Evolutionary conservation across 495 filamentous ascomycete species (phyloP).

Genomic region (Amphirosellinia nigrospora): DNA sequence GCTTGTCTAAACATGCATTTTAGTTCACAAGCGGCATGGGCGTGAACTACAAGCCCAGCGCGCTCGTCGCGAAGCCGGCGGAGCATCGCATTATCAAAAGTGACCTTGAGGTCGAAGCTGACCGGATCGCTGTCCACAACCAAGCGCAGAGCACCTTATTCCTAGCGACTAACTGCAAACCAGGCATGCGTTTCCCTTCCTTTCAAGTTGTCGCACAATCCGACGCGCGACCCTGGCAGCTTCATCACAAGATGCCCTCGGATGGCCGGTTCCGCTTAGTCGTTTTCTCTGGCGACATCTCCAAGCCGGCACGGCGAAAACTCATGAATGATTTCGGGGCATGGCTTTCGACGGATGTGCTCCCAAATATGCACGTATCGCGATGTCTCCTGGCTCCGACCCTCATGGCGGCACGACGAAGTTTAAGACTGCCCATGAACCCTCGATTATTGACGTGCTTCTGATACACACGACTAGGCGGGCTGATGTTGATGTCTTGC

Average conservation of each 20-base stretch:
- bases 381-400: conserved; percentile 25
- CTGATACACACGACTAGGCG: conserved; percentile 61
- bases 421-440: conserved; percentile 46
- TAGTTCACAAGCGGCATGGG: conserved; percentile 46
- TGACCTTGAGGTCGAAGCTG: conserved; percentile 41
- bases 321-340: conserved; percentile 47
- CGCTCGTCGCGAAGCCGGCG: conserved; percentile 35
- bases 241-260: conserved; percentile 47
- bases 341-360: conserved; percentile 41
- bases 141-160: conserved; percentile 20
- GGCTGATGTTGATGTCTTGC: conserved; percentile 53
- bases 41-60: conserved; percentile 43
- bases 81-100: conserved; percentile 29
- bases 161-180: conserved; percentile 45
- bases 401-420: conserved; percentile 30
- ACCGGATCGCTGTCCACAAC: conserved; percentile 1
- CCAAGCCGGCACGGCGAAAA: conserved; percentile 33
- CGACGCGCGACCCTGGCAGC: conserved; percentile 62
- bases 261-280: conserved; percentile 72
- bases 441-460: conserved; percentile 61
- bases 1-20: not conserved
- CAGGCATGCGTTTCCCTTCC: conserved; percentile 63
- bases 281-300: conserved; percentile 65
- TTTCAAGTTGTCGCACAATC: conserved; percentile 63
- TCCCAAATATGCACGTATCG: conserved; percentile 34